Conservation (phyloP, 148 eudicot genomes). For the Fagopyrum esculentum region DNA sequence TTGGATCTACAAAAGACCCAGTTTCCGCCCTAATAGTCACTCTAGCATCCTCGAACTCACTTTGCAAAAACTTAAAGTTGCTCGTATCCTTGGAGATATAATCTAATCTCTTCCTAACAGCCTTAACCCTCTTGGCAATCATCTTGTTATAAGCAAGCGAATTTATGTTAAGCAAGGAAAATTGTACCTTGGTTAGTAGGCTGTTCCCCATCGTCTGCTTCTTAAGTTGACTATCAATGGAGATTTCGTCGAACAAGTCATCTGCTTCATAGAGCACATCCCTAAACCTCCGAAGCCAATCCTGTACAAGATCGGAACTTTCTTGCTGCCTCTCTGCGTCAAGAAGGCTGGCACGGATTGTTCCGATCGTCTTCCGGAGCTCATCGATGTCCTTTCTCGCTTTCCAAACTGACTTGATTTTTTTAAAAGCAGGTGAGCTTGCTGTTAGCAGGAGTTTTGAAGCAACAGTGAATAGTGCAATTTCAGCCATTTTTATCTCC, state of each 20-base stretch:
- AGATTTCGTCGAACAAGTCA: slow-evolving; percentile 18
- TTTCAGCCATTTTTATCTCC: slow-evolving; percentile 9
- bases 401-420: slow-evolving; percentile 7
- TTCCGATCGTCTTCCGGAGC: slow-evolving; percentile 16
- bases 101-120: slow-evolving; percentile 8
- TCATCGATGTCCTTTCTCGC: slow-evolving; percentile 11
- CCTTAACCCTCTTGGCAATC: not conserved
- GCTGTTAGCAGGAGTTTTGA: not conserved
- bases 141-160: not conserved
- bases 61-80: not conserved
- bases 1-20: not conserved
- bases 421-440: not conserved
- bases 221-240: not conserved
- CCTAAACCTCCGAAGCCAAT: slow-evolving; percentile 20
- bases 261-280: slow-evolving; percentile 20
- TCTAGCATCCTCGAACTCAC: not conserved
- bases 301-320: not conserved
- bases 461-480: not conserved
- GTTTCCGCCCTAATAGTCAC: not conserved
- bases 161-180: not conserved
- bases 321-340: slow-evolving; percentile 20
- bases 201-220: not conserved
- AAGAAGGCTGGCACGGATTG: slow-evolving; percentile 15
- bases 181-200: slow-evolving; percentile 12
- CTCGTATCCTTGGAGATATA: not conserved